These are phyloP conservation scores for Calonectria crousiana DNA, from an alignment of 2,329 filamentous ascomycete species.

Conservation along the genomic window DNA sequence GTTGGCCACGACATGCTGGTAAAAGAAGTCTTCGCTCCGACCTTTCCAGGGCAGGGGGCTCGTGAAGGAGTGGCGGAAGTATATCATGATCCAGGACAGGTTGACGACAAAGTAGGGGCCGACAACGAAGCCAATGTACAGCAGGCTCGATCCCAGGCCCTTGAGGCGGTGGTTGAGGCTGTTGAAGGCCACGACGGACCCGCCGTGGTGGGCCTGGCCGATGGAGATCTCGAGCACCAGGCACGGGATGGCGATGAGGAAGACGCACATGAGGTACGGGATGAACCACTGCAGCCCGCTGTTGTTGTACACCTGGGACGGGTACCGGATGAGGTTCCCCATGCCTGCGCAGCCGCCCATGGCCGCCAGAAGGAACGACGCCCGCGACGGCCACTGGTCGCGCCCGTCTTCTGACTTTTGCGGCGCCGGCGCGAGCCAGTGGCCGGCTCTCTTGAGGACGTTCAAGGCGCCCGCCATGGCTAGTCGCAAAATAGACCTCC, in stretches of 20 bases:
- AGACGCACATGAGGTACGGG: constrained; percentile 67
- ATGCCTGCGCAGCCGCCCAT: constrained; percentile 71
- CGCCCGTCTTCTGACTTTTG: constrained; percentile 54
- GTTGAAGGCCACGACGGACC: constrained; percentile 66
- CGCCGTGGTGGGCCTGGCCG: constrained; percentile 73
- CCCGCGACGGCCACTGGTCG: constrained; percentile 67
- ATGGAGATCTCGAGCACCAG: constrained; percentile 74
- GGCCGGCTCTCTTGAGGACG: constrained; percentile 46
- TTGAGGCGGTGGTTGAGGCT: constrained; percentile 65
- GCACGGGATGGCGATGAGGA: constrained; percentile 67
- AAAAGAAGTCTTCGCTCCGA: constrained; percentile 65
- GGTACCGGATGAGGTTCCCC: constrained; percentile 69
- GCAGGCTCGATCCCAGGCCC: constrained; percentile 64
- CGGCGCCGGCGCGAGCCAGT: constrained; percentile 52
- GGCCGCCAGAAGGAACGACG: constrained; percentile 67
- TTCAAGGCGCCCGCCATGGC: constrained; percentile 36
- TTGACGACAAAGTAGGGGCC: constrained; percentile 69
- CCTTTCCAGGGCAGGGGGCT: constrained; percentile 67
- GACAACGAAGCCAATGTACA: constrained; percentile 67
- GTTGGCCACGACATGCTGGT: constrained; percentile 61
- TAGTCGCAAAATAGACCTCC: background rate
- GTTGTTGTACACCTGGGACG: constrained; percentile 71
- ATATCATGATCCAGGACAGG: constrained; percentile 54
- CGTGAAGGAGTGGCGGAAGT: constrained; percentile 67
- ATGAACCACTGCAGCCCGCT: constrained; percentile 72